phyloP scores from a whole-genome alignment of 768 basidiomycete genomes.

The Ramaria sp. region DNA sequence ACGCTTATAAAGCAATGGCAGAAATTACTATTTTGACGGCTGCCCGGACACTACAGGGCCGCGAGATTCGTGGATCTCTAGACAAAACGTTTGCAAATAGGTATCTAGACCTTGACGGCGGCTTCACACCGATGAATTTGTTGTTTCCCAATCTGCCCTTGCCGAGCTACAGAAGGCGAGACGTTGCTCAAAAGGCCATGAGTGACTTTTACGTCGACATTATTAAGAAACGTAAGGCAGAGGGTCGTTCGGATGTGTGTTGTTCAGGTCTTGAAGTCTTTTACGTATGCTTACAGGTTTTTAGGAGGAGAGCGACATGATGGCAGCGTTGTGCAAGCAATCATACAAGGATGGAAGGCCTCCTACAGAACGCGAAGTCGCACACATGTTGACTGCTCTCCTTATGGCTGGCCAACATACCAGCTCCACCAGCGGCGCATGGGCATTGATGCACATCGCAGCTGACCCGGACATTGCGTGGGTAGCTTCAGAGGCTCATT shows the following conservation, averaged over 20 bases:
- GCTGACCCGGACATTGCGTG: slow-evolving; percentile 63
- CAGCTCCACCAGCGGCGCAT: slow-evolving; percentile 83
- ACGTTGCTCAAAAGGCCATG: slow-evolving; percentile 87
- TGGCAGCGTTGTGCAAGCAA: slow-evolving; percentile 74
- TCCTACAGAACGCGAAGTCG: slow-evolving; percentile 83
- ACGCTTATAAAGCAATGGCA: slow-evolving; percentile 58
- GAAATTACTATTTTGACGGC: slow-evolving; percentile 96
- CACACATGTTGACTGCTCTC: slow-evolving; percentile 97
- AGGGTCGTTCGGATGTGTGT: slow-evolving; percentile 30
- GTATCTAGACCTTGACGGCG: slow-evolving; percentile 86
- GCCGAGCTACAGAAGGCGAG: slow-evolving; percentile 80
- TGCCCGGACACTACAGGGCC: slow-evolving; percentile 85
- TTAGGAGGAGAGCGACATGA: slow-evolving; percentile 83
- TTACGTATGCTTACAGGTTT: slow-evolving; percentile 5
- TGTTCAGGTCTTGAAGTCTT: not conserved
- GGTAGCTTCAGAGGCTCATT: slow-evolving; percentile 19
- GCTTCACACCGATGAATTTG: slow-evolving; percentile 94
- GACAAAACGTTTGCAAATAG: slow-evolving; percentile 78
- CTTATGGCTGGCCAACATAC: slow-evolving; percentile 99
- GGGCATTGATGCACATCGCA: slow-evolving; percentile 84
- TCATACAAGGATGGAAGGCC: slow-evolving; percentile 71
- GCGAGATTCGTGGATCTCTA: slow-evolving; percentile 69
- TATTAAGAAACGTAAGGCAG: slow-evolving; percentile 57
- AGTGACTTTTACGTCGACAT: slow-evolving; percentile 87
- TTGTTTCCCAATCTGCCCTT: slow-evolving; percentile 90